Evolutionary conservation across 2,329 filamentous ascomycete genomes (phyloP).

Genomic region (Penicillium frequentans): DNA sequence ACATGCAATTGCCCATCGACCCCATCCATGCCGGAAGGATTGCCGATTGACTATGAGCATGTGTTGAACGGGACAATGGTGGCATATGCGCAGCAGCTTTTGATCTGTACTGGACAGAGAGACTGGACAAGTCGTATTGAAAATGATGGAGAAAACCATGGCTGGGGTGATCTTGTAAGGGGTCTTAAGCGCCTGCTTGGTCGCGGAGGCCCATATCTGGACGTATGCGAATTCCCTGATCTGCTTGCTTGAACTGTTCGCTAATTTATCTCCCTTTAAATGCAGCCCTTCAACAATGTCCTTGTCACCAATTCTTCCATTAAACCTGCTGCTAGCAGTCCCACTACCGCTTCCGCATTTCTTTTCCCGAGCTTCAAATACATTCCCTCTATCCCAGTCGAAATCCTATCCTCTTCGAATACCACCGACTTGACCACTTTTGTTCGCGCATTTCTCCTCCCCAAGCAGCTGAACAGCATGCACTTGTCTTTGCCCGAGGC

Average conservation of each 20-base stretch:
- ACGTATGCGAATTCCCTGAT: constrained; percentile 46
- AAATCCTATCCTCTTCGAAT: constrained; percentile 48
- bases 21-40: constrained; percentile 66
- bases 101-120: constrained; percentile 75
- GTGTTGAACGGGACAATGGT: constrained; percentile 75
- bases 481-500: constrained; percentile 32
- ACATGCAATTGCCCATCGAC: constrained; percentile 74
- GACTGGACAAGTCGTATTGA: constrained; percentile 87
- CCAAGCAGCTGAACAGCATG: constrained; percentile 33
- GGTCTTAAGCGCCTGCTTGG: constrained; percentile 70
- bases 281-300: constrained; percentile 78
- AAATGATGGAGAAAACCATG: constrained; percentile 63
- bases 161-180: constrained; percentile 54
- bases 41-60: constrained; percentile 72
- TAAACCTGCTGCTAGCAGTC: constrained; percentile 47
- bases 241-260: not conserved
- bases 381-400: constrained; percentile 67
- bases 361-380: constrained; percentile 83
- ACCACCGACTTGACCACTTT: constrained; percentile 45
- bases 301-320: constrained; percentile 77
- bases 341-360: constrained; percentile 59
- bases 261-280: constrained; percentile 1
- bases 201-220: constrained; percentile 63
- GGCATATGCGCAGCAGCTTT: constrained; percentile 75
- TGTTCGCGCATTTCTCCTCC: constrained; percentile 43